Conservation (phyloP, 495 filamentous ascomycete genomes). For the Lentithecium fluviatile region DNA sequence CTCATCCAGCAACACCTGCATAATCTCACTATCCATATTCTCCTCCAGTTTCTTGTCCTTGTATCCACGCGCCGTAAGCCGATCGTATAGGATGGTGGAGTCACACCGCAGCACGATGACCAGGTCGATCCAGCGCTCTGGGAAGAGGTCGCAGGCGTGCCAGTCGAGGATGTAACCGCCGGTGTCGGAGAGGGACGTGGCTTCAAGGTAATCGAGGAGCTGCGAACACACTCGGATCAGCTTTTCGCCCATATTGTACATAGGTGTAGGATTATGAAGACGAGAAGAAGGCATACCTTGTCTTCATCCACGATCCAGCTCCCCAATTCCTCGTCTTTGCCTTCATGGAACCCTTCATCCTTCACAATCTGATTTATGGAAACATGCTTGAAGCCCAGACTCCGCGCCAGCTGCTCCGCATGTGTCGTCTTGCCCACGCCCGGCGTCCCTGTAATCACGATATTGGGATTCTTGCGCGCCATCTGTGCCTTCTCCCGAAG, state of each 20-base stretch:
- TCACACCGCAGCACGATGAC: conserved; percentile 87
- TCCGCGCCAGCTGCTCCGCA: conserved; percentile 72
- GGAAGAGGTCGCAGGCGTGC: conserved; percentile 97
- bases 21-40: conserved; percentile 96
- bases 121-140: conserved; percentile 89
- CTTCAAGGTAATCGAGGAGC: conserved; percentile 87
- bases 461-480: conserved; percentile 71
- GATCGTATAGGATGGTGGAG: conserved; percentile 77
- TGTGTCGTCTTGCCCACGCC: conserved; percentile 94
- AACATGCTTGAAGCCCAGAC: conserved; percentile 73
- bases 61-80: conserved; percentile 74
- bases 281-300: conserved; percentile 58
- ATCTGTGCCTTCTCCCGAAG: conserved; percentile 3
- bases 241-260: not conserved
- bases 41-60: conserved; percentile 86
- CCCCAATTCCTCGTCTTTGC: conserved; percentile 77
- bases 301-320: conserved; percentile 97
- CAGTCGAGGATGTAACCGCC: conserved; percentile 95
- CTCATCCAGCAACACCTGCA: conserved; percentile 89
- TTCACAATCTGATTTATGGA: conserved; percentile 90
- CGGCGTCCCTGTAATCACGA: conserved; percentile 92
- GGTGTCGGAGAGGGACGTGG: conserved; percentile 58
- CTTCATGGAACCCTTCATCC: conserved; percentile 75
- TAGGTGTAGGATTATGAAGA: not conserved
- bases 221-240: conserved; percentile 41